A percentile compares a stretch with the other conserved stretches of the same genome.
Conservation (phyloP, 1,139 yeast genomes). For the Taphrina pruni region DNA sequence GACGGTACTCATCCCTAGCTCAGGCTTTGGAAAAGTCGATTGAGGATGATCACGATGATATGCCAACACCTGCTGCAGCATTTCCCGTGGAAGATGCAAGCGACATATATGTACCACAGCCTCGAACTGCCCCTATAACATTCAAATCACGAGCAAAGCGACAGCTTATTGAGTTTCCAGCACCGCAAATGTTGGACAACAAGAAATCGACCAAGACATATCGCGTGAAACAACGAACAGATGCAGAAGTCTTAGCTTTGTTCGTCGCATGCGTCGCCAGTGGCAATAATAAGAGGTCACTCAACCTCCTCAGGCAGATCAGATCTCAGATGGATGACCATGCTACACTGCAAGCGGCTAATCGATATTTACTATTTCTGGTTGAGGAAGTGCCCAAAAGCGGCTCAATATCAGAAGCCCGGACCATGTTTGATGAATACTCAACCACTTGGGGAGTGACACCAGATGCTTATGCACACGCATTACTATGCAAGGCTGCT, state of each 20-base stretch:
- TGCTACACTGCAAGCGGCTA: constrained; percentile 57
- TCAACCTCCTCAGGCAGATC: constrained; percentile 17
- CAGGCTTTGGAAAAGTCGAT: background rate
- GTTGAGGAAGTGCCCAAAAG: constrained; percentile 52
- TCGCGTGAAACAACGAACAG: constrained; percentile 3
- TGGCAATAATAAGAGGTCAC: constrained; percentile 71
- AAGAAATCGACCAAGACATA: constrained; percentile 9
- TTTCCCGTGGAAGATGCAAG: constrained; percentile 12
- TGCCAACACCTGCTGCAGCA: constrained; percentile 4
- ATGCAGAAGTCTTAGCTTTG: constrained; percentile 49
- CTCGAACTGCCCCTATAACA: background rate
- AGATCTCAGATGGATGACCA: constrained; percentile 51
- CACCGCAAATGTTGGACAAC: constrained; percentile 17
- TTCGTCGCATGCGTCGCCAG: constrained; percentile 79
- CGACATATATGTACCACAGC: background rate
- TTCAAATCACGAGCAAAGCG: background rate
- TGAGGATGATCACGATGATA: constrained; percentile 8
- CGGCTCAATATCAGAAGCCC: constrained; percentile 49
- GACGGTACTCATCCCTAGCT: background rate
- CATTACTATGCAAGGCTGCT: constrained; percentile 49
- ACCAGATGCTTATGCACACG: constrained; percentile 47
- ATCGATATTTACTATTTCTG: constrained; percentile 59
- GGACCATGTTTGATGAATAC: constrained; percentile 46
- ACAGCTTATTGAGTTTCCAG: constrained; percentile 14
- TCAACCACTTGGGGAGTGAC: constrained; percentile 48